phyloP scores from a whole-genome alignment of 495 filamentous ascomycete species.

The Aspergillus haitiensis region DNA sequence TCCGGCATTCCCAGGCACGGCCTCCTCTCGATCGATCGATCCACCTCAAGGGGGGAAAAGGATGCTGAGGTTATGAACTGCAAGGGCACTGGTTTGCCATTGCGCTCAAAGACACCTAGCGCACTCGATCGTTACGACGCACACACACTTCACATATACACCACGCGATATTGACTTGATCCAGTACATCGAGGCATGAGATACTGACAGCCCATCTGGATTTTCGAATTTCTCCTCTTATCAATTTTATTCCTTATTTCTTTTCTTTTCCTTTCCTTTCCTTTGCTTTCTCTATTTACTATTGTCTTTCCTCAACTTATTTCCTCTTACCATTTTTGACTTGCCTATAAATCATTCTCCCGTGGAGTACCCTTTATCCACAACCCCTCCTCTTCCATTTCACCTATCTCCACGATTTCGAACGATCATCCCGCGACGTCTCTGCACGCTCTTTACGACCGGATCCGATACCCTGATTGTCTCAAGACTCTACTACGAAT shows the following conservation, averaged over 20 bases:
- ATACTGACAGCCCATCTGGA: constrained; percentile 27
- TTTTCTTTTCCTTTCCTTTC: constrained; percentile 21
- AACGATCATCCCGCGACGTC: constrained; percentile 41
- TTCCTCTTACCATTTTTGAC: constrained; percentile 19
- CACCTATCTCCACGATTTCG: constrained; percentile 39
- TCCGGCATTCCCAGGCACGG: constrained; percentile 17
- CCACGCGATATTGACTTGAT: constrained; percentile 24
- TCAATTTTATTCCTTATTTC: constrained; percentile 23
- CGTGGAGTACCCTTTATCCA: constrained; percentile 27
- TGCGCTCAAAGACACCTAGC: constrained; percentile 50
- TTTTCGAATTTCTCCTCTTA: constrained; percentile 25
- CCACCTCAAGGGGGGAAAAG: constrained; percentile 23
- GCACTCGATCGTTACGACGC: constrained; percentile 32
- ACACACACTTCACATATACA: constrained; percentile 1
- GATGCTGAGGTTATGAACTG: constrained; percentile 53
- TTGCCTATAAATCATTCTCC: constrained; percentile 23
- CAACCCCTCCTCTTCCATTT: constrained; percentile 18
- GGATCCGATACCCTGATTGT: constrained; percentile 32
- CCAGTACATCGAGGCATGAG: constrained; percentile 32
- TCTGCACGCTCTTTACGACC: constrained; percentile 44
- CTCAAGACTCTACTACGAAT: constrained; percentile 13
- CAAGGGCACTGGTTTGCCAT: constrained; percentile 48
- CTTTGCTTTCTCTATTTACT: constrained; percentile 22
- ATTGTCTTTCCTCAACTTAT: constrained; percentile 15
- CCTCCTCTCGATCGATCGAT: constrained; percentile 18